phyloP scores from a whole-genome alignment of 257 asterid genomes.

The Solanum arcanum region DNA sequence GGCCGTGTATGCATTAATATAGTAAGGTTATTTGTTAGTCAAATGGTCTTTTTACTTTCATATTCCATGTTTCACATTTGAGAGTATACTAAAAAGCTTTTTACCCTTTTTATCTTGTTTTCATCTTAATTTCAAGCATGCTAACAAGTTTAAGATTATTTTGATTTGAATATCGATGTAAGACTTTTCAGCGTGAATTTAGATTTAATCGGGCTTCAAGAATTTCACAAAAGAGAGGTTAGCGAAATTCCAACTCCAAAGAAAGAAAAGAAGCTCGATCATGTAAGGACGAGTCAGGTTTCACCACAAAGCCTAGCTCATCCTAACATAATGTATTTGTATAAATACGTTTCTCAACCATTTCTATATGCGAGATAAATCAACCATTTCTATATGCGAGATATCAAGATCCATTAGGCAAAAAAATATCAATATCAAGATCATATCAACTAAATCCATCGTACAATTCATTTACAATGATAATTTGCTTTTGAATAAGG shows the following conservation, averaged over 20 bases:
- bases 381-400: neutral
- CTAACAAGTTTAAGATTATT: neutral
- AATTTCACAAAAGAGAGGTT: too few relatives aligned
- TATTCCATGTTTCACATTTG: neutral
- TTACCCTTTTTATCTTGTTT: neutral
- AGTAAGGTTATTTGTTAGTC: neutral
- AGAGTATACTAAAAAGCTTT: neutral
- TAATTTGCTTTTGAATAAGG: neutral
- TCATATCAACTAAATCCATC: neutral
- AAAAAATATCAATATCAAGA: neutral
- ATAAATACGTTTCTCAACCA: neutral
- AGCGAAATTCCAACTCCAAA: too few relatives aligned
- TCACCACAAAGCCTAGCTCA: neutral
- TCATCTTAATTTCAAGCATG: neutral
- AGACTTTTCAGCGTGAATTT: too few relatives aligned
- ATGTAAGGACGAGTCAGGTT: neutral
- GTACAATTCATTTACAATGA: neutral
- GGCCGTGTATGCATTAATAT: neutral
- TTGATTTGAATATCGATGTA: neutral
- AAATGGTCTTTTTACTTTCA: neutral
- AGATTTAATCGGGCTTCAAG: neutral
- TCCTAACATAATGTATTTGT: neutral
- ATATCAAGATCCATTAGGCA: too few relatives aligned
- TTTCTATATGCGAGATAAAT: neutral
- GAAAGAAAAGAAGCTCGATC: neutral